Evolutionary conservation across 768 basidiomycete species (phyloP), one percentile per base, ranked within the genome.

Genomic region (Austroboletus festivus): DNA sequence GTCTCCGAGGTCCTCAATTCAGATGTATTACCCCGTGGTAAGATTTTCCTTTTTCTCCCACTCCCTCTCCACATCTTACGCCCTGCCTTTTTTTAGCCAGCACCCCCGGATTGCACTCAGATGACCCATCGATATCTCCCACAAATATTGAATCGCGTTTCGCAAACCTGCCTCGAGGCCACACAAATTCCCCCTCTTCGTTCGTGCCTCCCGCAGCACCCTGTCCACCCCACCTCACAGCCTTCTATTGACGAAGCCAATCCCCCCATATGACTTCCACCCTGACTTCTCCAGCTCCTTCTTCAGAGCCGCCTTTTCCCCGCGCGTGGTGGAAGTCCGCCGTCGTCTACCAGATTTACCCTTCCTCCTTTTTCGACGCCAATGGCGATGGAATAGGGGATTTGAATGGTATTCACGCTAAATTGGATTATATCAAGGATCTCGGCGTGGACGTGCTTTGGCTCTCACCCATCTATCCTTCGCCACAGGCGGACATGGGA

Each of bases 341-440:
- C 3, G 61, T 73, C 24, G 69, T 85, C 19, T 85, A 85, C 67
- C 84, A 85, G 63, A 83, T 87, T 61, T 86, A 86, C 59, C 85
- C 85, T 2, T 68, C 79, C 44, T 85, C 83, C 0, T 87, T 85
- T 71, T 75, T 71, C 46, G 86, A 88, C 58, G 78, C 82, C n/a
- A 86, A 82, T 51, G 83, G 79, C 1, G 82, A 84, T 60, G 86
- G 85, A 0, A 62, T 80, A 33, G 86, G 86, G 11, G 86, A 88
- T 62, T 72, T 91, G 31, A 76, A 73, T 20, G 86, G 86, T 15
- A 85, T 91, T 49, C 57, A 67, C 21, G 59, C 71, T 31, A 85
- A 86, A 58, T 68, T 89, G 8, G 82, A 84, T 54, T 86, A 90
- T 62, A 69, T 89, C 44, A 76, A 80, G 47, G 75, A 79, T 40